phyloP scores from a whole-genome alignment of 2,329 filamentous ascomycete genomes.

The Colletotrichum kahawae region DNA sequence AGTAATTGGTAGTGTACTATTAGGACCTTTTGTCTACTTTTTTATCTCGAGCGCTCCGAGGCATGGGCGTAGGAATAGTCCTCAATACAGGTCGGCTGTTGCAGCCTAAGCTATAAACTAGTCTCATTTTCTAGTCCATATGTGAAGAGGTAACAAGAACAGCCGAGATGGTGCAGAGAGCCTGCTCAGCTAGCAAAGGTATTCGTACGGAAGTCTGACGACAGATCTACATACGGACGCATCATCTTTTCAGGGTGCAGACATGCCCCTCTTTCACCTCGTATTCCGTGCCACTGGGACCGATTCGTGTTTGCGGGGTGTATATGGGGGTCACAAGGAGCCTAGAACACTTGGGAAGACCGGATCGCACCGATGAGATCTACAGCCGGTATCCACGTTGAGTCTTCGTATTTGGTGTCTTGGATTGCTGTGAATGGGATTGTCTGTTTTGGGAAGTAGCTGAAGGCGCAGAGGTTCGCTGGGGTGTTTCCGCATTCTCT shows the following conservation, averaged over 20 bases:
- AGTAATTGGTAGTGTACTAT: conserved; percentile 24
- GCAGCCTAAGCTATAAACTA: not conserved
- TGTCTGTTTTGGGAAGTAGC: not conserved
- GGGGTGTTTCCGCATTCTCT: not conserved
- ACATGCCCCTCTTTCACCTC: conserved; percentile 1
- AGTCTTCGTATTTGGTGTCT: not conserved
- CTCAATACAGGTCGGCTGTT: conserved; percentile 18
- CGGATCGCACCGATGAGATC: not conserved
- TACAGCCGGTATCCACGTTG: not conserved
- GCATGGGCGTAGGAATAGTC: conserved; percentile 13
- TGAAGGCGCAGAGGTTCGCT: not conserved
- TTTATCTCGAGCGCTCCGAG: conserved; percentile 14
- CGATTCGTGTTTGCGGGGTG: conserved; percentile 17
- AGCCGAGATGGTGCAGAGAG: not conserved
- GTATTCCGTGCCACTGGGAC: not conserved
- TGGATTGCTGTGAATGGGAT: not conserved
- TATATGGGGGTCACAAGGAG: not conserved
- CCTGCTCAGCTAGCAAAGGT: not conserved
- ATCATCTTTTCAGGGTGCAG: not conserved
- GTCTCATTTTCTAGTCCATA: not conserved
- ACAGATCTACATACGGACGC: not conserved
- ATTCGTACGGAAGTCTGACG: not conserved
- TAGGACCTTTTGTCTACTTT: conserved; percentile 20
- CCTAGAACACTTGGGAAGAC: not conserved
- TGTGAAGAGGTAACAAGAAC: not conserved